Percentiles rank a stretch among this genome's conserved stretches.
These are phyloP conservation scores for Adansonia rubrostipa DNA, from an alignment of 441 rosid genomes.

Conservation along the genomic window DNA sequence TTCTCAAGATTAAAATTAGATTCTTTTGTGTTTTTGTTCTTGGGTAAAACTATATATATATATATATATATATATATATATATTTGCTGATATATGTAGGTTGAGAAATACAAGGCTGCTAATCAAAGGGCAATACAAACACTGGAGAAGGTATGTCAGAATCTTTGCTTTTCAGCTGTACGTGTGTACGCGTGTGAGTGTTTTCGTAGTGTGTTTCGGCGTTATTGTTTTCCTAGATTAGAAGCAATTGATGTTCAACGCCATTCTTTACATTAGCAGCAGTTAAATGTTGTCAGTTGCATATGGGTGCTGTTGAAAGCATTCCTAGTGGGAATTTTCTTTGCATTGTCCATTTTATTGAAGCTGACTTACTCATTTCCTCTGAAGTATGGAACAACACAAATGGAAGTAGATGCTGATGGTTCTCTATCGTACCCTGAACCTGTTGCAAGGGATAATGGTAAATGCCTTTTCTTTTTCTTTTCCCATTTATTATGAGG, in stretches of 20 bases:
- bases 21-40: not conserved
- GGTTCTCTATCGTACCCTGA: constrained; percentile 76
- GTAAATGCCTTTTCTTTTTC: constrained; percentile 33
- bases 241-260: constrained; percentile 12
- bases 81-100: constrained; percentile 42
- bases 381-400: constrained; percentile 73
- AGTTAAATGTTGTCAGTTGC: not conserved
- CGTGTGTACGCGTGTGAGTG: not conserved
- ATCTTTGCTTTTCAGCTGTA: not conserved
- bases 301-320: not conserved
- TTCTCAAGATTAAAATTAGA: constrained; percentile 4
- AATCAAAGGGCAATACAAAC: constrained; percentile 83
- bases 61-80: not conserved
- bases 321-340: not conserved
- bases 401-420: constrained; percentile 80
- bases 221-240: not conserved
- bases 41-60: not conserved
- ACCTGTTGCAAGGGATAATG: constrained; percentile 52
- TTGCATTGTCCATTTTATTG: constrained; percentile 13
- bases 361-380: constrained; percentile 26
- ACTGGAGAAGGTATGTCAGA: constrained; percentile 64
- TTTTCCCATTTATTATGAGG: not conserved
- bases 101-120: constrained; percentile 63
- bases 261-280: not conserved
- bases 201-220: not conserved